These are phyloP conservation scores for Laburnicola sp. DNA, from an alignment of 2,329 filamentous ascomycete species.

Conservation along the genomic window DNA sequence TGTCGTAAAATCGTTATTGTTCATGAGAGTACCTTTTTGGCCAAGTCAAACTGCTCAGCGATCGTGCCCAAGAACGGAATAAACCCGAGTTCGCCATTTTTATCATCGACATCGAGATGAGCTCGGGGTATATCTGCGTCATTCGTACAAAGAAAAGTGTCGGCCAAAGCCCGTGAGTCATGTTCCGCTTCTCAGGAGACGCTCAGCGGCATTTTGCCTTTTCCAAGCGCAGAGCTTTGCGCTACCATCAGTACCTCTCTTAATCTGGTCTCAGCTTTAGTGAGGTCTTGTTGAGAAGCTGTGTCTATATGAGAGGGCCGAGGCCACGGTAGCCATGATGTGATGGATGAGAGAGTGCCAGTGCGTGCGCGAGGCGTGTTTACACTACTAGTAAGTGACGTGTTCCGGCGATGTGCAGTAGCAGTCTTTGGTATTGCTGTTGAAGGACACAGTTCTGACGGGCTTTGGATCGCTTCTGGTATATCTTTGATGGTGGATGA, in stretches of 20 bases:
- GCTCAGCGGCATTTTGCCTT: slow-evolving; percentile 31
- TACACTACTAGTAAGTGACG: slow-evolving; percentile 28
- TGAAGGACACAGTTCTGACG: slow-evolving; percentile 14
- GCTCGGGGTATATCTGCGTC: slow-evolving; percentile 1
- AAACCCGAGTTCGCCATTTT: neutral
- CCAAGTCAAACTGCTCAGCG: no score
- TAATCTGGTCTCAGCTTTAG: slow-evolving; percentile 36
- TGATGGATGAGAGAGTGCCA: slow-evolving; percentile 35
- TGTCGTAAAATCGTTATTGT: neutral
- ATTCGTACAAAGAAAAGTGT: neutral
- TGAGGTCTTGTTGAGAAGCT: slow-evolving; percentile 26
- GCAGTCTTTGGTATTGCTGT: slow-evolving; percentile 12
- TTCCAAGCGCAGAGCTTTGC: slow-evolving; percentile 23
- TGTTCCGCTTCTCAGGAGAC: slow-evolving; percentile 20
- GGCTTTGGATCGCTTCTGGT: slow-evolving; percentile 12
- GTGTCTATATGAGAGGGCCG: slow-evolving; percentile 24
- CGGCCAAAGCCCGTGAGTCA: neutral
- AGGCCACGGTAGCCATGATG: slow-evolving; percentile 44
- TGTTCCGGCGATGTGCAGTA: slow-evolving; percentile 25
- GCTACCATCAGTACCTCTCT: slow-evolving; percentile 37
- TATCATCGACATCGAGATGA: neutral
- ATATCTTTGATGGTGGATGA: slow-evolving; percentile 33
- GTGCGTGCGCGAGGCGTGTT: slow-evolving; percentile 28
- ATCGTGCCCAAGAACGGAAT: neutral
- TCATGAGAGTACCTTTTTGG: no score